phyloP scores from a whole-genome alignment of 2,329 filamentous ascomycete species.

The Penicillium olsonii region DNA sequence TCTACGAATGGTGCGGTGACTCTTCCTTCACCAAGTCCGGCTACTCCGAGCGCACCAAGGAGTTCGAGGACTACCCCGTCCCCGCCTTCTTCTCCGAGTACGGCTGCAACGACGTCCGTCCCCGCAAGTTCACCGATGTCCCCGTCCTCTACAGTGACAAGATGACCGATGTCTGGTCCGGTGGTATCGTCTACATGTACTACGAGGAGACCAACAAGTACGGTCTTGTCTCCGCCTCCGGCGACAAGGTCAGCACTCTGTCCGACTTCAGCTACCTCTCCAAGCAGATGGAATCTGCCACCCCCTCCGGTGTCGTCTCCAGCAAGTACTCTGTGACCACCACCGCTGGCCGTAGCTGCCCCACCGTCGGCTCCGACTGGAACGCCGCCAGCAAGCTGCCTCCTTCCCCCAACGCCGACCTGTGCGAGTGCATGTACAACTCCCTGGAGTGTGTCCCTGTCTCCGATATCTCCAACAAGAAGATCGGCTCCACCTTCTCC shows the following conservation, averaged over 20 bases:
- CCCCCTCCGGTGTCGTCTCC: constrained; percentile 66
- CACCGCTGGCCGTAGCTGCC: constrained; percentile 69
- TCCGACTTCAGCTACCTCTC: constrained; percentile 74
- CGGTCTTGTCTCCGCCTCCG: constrained; percentile 64
- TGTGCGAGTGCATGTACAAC: constrained; percentile 84
- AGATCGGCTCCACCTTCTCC: constrained; percentile 69
- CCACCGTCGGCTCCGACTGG: constrained; percentile 67
- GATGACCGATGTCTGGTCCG: constrained; percentile 88
- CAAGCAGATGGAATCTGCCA: constrained; percentile 67
- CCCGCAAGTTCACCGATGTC: constrained; percentile 84
- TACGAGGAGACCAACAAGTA: constrained; percentile 90
- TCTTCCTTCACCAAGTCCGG: constrained; percentile 76
- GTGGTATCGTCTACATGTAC: constrained; percentile 99
- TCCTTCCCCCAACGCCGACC: constrained; percentile 72
- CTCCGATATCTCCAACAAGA: constrained; percentile 56
- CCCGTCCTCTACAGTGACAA: constrained; percentile 72
- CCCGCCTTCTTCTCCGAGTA: constrained; percentile 99
- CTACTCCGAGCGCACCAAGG: constrained; percentile 77
- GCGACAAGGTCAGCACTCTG: constrained; percentile 64
- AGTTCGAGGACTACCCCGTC: constrained; percentile 86
- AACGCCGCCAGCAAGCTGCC: constrained; percentile 69
- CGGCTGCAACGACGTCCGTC: constrained; percentile 77
- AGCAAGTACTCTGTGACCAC: constrained; percentile 73
- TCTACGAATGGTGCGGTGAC: constrained; percentile 97
- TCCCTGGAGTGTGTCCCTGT: constrained; percentile 71